Conservation (phyloP, 1,284 basidiomycete species). For the Hemileia vastatrix region DNA sequence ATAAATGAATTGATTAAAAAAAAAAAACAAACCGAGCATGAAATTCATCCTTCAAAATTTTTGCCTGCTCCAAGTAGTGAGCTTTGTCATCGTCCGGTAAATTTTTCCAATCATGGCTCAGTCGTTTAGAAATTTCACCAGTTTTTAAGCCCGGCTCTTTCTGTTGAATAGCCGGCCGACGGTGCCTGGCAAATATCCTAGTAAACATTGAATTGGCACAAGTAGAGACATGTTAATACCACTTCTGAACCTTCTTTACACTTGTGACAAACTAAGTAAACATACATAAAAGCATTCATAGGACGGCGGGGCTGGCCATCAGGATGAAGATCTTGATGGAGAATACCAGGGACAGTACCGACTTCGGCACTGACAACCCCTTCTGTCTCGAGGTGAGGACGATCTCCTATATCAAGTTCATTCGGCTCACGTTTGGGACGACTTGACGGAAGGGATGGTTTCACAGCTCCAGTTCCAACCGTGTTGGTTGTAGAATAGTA, state of each 20-base stretch:
- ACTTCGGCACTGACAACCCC: slow-evolving; percentile 16
- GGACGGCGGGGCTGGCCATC: slow-evolving; percentile 18
- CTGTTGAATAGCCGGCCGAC: slow-evolving; percentile 15
- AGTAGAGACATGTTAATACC: no score
- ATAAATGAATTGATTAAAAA: no score
- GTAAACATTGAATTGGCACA: neutral
- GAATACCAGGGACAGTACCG: slow-evolving; percentile 17
- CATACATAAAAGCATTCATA: slow-evolving; percentile 21
- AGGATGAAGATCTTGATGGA: slow-evolving; percentile 19
- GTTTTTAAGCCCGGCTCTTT: slow-evolving; percentile 20
- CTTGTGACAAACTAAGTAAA: neutral
- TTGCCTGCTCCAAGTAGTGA: slow-evolving; percentile 19
- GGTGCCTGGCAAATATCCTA: slow-evolving; percentile 20
- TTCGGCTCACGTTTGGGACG: no score
- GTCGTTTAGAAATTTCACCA: slow-evolving; percentile 16
- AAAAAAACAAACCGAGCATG: slow-evolving; percentile 8
- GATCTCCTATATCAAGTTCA: no score
- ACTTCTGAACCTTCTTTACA: no score
- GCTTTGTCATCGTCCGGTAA: slow-evolving; percentile 19
- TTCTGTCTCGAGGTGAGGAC: slow-evolving; percentile 14
- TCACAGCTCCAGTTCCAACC: no score
- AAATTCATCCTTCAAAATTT: slow-evolving; percentile 19
- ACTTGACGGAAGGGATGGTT: no score
- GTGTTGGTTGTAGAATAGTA: no score
- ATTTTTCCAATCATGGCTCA: slow-evolving; percentile 22